These are phyloP conservation scores for Strobilomyces dryophilus DNA, from an alignment of 768 basidiomycete species.

Conservation along the genomic window DNA sequence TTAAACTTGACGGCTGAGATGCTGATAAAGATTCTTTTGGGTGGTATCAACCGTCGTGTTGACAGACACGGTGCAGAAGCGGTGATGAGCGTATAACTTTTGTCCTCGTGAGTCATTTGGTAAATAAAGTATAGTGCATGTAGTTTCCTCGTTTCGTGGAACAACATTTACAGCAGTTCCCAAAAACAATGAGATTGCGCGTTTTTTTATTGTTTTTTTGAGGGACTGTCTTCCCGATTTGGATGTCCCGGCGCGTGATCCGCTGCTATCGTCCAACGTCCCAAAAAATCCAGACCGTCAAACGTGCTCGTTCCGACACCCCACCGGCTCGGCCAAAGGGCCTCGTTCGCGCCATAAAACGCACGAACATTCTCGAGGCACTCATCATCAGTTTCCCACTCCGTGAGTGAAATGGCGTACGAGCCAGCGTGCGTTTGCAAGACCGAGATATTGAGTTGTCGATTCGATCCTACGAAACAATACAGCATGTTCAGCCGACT, in stretches of 20 bases:
- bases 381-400: conserved; percentile 93
- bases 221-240: too few relatives aligned
- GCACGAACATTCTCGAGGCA: conserved; percentile 90
- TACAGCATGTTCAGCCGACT: conserved; percentile 88
- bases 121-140: background rate
- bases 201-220: too few relatives aligned
- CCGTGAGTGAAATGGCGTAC: conserved; percentile 44
- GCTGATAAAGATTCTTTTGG: conserved; percentile 60
- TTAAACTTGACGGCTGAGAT: conserved; percentile 41
- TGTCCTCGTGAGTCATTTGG: background rate
- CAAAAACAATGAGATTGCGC: too few relatives aligned
- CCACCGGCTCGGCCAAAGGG: too few relatives aligned
- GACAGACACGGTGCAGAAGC: conserved; percentile 33
- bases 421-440: conserved; percentile 20
- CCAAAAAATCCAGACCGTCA: too few relatives aligned
- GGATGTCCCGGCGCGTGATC: too few relatives aligned
- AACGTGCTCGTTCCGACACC: too few relatives aligned
- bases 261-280: too few relatives aligned
- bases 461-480: conserved; percentile 92
- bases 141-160: background rate
- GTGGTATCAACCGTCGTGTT: conserved; percentile 58
- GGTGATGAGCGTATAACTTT: conserved; percentile 16
- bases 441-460: conserved; percentile 87
- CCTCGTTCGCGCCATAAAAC: conserved; percentile 77
- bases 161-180: too few relatives aligned